Percentiles rank a stretch among this genome's conserved stretches.
These are phyloP conservation scores for Neurospora sublineolata DNA, from an alignment of 495 filamentous ascomycete species.

Conservation along the genomic window DNA sequence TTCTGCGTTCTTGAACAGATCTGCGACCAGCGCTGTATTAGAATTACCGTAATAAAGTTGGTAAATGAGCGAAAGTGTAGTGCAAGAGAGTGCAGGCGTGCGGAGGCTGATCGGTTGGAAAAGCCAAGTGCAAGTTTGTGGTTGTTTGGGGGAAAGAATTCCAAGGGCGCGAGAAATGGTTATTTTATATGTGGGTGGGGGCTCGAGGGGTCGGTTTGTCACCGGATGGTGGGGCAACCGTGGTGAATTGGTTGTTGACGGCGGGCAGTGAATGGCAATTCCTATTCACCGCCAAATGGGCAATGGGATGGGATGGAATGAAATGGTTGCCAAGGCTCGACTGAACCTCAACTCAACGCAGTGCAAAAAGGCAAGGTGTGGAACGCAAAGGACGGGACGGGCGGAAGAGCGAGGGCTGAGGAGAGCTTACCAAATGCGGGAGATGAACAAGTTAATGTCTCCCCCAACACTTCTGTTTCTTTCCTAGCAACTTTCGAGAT, in stretches of 20 bases:
- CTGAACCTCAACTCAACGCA: background rate
- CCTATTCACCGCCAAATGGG: background rate
- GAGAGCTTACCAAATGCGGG: constrained; percentile 62
- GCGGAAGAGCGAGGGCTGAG: constrained; percentile 1
- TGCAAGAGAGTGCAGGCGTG: background rate
- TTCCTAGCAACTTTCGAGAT: constrained; percentile 20
- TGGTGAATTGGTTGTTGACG: background rate
- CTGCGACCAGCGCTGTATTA: constrained; percentile 9
- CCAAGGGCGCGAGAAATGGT: background rate
- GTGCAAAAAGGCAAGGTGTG: background rate
- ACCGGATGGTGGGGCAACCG: background rate
- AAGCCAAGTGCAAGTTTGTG: background rate
- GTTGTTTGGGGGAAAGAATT: background rate
- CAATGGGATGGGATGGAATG: background rate
- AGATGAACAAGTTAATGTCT: constrained; percentile 99
- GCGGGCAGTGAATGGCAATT: background rate
- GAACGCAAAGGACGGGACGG: background rate
- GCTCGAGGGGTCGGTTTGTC: background rate
- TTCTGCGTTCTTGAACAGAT: constrained; percentile 12
- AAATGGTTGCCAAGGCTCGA: background rate
- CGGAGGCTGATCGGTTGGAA: background rate
- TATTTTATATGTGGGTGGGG: background rate
- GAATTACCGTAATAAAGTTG: background rate
- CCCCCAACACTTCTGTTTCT: constrained; percentile 52
- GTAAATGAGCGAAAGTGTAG: background rate